These are phyloP conservation scores for Rosa multiflora DNA, from an alignment of 306 rosid species.

Conservation along the genomic window DNA sequence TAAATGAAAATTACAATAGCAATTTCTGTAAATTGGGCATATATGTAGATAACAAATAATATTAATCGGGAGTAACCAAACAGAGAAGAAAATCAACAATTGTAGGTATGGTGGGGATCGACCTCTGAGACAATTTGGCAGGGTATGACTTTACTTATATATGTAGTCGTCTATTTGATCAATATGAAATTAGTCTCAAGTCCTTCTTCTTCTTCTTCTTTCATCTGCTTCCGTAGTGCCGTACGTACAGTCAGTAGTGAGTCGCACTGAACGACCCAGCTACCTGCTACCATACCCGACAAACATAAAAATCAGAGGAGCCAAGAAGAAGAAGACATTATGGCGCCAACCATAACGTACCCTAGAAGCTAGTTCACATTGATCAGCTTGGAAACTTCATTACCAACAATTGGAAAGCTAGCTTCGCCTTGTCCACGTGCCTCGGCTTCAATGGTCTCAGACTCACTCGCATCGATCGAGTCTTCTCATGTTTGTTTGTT, in stretches of 20 bases:
- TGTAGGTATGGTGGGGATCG: slow-evolving; percentile 6
- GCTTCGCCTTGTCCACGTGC: not conserved
- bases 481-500: not conserved
- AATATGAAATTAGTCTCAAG: not conserved
- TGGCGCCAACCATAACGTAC: not conserved
- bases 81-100: slow-evolving; percentile 6
- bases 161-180: not conserved
- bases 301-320: not conserved
- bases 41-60: not conserved
- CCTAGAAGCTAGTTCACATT: not conserved
- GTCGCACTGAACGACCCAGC: slow-evolving; percentile 1
- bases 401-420: not conserved
- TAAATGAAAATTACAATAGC: not conserved
- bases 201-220: not conserved
- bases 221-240: slow-evolving; percentile 1
- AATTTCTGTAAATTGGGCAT: not conserved
- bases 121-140: not conserved
- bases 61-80: not conserved
- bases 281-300: not conserved
- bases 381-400: slow-evolving; percentile 7
- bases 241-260: not conserved
- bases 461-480: not conserved
- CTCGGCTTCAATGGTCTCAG: not conserved
- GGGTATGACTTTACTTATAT: not conserved
- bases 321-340: not conserved